phyloP scores from a whole-genome alignment of 768 basidiomycete species.

The Lactarius vividus region DNA sequence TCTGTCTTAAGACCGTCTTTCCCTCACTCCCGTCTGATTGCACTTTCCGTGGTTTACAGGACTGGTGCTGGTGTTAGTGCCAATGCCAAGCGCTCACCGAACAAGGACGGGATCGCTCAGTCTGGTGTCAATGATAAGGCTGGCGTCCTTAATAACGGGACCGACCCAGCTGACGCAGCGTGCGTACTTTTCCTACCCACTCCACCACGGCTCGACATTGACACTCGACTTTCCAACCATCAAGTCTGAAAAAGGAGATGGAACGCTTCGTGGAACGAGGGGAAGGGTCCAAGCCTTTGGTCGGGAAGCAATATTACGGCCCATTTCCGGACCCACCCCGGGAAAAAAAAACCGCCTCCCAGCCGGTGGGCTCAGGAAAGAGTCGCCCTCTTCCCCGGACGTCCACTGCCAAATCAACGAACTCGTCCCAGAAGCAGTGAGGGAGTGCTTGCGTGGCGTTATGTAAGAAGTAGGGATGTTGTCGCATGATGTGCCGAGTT shows the following conservation, averaged over 20 bases:
- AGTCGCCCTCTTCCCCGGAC: background rate
- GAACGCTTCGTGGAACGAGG: background rate
- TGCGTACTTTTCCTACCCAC: background rate
- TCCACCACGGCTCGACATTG: too few relatives aligned
- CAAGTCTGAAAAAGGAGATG: background rate
- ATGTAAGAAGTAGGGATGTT: background rate
- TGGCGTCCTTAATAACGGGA: background rate
- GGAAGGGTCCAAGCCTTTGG: background rate
- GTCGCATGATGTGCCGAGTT: background rate
- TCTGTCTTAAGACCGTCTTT: background rate
- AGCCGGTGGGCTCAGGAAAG: background rate
- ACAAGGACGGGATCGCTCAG: background rate
- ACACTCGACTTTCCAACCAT: background rate
- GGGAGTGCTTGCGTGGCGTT: background rate
- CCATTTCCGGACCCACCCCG: background rate
- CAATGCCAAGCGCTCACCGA: background rate
- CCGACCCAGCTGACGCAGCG: background rate
- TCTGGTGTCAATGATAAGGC: background rate
- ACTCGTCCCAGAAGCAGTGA: background rate
- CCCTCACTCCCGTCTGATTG: background rate
- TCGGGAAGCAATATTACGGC: background rate
- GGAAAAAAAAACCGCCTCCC: background rate
- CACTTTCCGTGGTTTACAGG: background rate
- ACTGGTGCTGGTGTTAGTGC: background rate
- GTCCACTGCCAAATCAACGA: background rate